Conservation (phyloP, 495 filamentous ascomycete species). For the Penicillium fimorum region DNA sequence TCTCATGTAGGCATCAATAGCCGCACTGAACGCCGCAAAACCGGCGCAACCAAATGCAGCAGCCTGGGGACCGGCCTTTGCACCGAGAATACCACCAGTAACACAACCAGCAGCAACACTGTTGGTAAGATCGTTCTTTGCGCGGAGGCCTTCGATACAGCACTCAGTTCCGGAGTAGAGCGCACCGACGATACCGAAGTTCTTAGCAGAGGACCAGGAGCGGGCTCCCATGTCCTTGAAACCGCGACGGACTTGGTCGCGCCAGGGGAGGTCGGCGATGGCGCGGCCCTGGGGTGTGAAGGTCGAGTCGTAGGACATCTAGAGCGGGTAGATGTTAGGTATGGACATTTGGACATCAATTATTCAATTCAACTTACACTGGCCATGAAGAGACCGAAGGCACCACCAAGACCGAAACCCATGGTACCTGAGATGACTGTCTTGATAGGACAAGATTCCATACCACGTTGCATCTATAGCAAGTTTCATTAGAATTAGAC, state of each 20-base stretch:
- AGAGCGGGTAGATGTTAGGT: constrained; percentile 14
- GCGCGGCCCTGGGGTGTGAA: constrained; percentile 61
- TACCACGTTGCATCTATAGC: constrained; percentile 68
- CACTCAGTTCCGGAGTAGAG: constrained; percentile 93
- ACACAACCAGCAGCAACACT: constrained; percentile 85
- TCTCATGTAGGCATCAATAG: constrained; percentile 90
- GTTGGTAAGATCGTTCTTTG: constrained; percentile 92
- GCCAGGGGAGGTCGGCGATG: constrained; percentile 70
- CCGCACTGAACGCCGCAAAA: constrained; percentile 92
- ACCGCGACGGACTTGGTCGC: constrained; percentile 75
- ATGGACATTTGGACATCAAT: not conserved
- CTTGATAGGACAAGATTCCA: constrained; percentile 88
- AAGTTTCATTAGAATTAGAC: constrained; percentile 20
- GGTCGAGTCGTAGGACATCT: constrained; percentile 93
- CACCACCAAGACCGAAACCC: constrained; percentile 85
- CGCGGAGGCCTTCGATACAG: constrained; percentile 84
- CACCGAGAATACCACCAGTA: constrained; percentile 83
- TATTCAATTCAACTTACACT: constrained; percentile 55
- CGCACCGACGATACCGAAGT: constrained; percentile 89
- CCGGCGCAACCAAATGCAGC: constrained; percentile 86
- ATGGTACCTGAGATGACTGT: constrained; percentile 78
- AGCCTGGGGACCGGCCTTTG: constrained; percentile 85
- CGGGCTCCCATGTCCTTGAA: constrained; percentile 92
- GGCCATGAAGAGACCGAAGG: constrained; percentile 96
- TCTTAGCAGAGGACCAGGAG: constrained; percentile 83